Evolutionary conservation across 164 flowering plant genomes (phyloP).

Genomic region (Cinnamomum micranthum): DNA sequence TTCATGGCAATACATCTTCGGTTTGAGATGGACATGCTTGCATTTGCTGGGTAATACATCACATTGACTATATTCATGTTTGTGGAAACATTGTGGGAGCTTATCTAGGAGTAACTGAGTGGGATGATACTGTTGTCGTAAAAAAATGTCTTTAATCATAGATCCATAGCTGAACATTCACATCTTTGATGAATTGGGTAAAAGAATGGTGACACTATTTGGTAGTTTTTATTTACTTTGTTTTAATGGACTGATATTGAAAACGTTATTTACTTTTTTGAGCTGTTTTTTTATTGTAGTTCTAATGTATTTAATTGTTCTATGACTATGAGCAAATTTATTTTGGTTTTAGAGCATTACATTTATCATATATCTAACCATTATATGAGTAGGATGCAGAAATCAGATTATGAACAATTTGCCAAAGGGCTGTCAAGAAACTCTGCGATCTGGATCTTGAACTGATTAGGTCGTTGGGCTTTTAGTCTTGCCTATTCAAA

Average conservation of each 20-base stretch:
- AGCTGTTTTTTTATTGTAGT: background rate
- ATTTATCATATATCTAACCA: background rate
- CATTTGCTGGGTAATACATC: conserved; percentile 94
- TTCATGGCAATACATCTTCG: conserved; percentile 99
- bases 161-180: too few species aligned
- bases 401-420: background rate
- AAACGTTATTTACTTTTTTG: background rate
- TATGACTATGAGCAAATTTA: too few species aligned
- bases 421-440: too few species aligned
- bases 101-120: background rate
- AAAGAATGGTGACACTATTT: background rate
- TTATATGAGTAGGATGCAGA: background rate
- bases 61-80: conserved; percentile 4
- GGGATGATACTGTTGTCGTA: background rate
- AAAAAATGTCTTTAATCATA: too few species aligned
- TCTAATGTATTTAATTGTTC: background rate
- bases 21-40: conserved; percentile 99
- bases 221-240: background rate
- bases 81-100: background rate
- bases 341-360: background rate
- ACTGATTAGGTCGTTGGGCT: too few species aligned
- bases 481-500: too few species aligned
- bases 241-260: background rate
- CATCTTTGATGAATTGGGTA: background rate
- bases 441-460: too few species aligned